These are phyloP conservation scores for Colletotrichum sansevieriae DNA, from an alignment of 2,329 filamentous ascomycete genomes.

Conservation along the genomic window DNA sequence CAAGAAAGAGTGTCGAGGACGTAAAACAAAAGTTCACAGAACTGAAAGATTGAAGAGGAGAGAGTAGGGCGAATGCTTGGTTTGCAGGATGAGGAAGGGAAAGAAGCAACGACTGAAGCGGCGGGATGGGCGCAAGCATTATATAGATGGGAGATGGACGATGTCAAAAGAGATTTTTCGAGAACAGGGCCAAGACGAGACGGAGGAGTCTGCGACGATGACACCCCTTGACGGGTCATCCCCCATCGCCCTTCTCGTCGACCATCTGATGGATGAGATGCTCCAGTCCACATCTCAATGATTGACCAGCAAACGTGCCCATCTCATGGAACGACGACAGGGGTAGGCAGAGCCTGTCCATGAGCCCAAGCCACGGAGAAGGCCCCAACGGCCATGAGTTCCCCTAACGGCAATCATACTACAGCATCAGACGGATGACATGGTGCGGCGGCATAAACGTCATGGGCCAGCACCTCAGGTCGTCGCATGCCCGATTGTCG, in stretches of 20 bases:
- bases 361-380: conserved; percentile 9
- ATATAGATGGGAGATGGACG: conserved; percentile 18
- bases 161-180: conserved; percentile 7
- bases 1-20: conserved; percentile 47
- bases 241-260: not conserved
- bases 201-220: conserved; percentile 32
- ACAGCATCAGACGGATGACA: conserved; percentile 26
- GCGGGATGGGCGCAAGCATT: conserved; percentile 15
- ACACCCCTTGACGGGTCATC: conserved; percentile 20
- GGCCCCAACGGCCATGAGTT: not conserved
- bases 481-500: conserved; percentile 22
- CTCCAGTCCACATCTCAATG: not conserved
- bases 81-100: conserved; percentile 43
- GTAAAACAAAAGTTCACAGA: conserved; percentile 55
- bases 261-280: conserved; percentile 1
- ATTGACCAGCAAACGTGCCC: conserved; percentile 9
- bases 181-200: conserved; percentile 19
- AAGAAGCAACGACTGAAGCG: conserved; percentile 21
- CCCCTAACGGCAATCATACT: conserved; percentile 41
- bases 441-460: conserved; percentile 40
- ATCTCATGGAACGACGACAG: conserved; percentile 19
- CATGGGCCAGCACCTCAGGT: conserved; percentile 28
- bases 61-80: conserved; percentile 45
- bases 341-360: not conserved
- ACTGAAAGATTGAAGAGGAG: conserved; percentile 50